A percentile compares a stretch with the other conserved stretches of the same genome.
Conservation (phyloP, 2,329 filamentous ascomycete genomes). For the Colletotrichum endophyticum region DNA sequence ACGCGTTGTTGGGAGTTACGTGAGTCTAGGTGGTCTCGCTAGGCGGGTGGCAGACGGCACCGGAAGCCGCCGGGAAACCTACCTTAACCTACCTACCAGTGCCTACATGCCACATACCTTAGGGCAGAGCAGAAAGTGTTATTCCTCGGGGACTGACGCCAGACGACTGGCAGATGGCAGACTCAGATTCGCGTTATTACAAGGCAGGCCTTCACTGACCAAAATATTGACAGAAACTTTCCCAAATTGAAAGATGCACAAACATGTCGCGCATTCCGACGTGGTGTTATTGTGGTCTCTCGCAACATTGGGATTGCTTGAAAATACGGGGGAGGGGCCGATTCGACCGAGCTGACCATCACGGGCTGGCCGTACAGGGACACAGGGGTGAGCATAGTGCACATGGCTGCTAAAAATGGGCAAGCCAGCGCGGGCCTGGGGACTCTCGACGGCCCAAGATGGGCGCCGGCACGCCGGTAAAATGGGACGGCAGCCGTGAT, state of each 20-base stretch:
- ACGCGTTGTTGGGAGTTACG: not conserved
- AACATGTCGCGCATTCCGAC: not conserved
- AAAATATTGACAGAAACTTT: not conserved
- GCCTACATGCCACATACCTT: not conserved
- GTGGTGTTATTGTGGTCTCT: not conserved
- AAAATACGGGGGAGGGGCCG: not conserved
- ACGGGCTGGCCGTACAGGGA: conserved; percentile 1
- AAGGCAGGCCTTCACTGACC: not conserved
- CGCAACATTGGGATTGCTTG: not conserved
- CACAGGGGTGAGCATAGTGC: not conserved
- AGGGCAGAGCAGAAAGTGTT: not conserved
- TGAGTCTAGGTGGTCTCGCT: not conserved
- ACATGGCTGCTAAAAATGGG: conserved; percentile 4
- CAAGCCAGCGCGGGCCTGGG: not conserved
- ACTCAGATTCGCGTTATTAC: not conserved
- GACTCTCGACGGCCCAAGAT: not conserved
- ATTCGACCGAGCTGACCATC: not conserved
- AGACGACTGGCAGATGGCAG: not conserved
- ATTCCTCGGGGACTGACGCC: not conserved
- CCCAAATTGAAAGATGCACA: not conserved
- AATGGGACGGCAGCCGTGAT: conserved; percentile 7
- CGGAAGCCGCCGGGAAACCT: not conserved
- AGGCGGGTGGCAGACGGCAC: not conserved
- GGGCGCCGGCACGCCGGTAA: conserved; percentile 3
- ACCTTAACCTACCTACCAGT: not conserved